These are phyloP conservation scores for Cyberlindnera suaveolens DNA, from an alignment of 805 yeast genomes.

Conservation along the genomic window DNA sequence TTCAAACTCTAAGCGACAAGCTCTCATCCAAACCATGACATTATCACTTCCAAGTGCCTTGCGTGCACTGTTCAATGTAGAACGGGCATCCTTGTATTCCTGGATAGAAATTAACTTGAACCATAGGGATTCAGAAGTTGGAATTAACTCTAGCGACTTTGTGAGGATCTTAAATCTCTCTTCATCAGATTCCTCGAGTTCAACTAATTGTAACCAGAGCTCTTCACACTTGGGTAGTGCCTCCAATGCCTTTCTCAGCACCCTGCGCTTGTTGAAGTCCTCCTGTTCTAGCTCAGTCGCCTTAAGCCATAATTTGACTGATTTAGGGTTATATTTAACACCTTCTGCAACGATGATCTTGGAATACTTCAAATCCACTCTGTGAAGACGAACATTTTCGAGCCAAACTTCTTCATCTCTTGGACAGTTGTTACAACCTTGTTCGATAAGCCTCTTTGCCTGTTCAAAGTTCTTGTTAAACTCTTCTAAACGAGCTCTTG, in stretches of 20 bases:
- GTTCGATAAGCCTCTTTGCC: slow-evolving; percentile 59
- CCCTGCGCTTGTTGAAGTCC: slow-evolving; percentile 40
- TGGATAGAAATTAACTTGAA: slow-evolving; percentile 42
- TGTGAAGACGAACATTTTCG: slow-evolving; percentile 63
- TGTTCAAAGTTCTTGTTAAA: slow-evolving; percentile 44
- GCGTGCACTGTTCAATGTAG: slow-evolving; percentile 54
- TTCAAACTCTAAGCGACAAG: slow-evolving; percentile 62
- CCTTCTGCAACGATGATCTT: slow-evolving; percentile 62
- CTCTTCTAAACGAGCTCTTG: slow-evolving; percentile 75
- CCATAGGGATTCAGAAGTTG: slow-evolving; percentile 64
- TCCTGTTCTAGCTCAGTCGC: slow-evolving; percentile 67
- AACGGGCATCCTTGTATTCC: slow-evolving; percentile 42
- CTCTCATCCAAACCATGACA: slow-evolving; percentile 60
- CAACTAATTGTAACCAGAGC: slow-evolving; percentile 67
- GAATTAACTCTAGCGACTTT: slow-evolving; percentile 66
- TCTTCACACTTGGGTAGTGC: slow-evolving; percentile 46
- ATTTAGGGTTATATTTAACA: slow-evolving; percentile 45
- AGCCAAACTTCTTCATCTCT: slow-evolving; percentile 74
- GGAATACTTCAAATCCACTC: slow-evolving; percentile 36
- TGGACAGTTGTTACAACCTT: slow-evolving; percentile 71
- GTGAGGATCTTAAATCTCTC: slow-evolving; percentile 48
- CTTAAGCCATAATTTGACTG: slow-evolving; percentile 65
- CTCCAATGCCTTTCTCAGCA: slow-evolving; percentile 69
- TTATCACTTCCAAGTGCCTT: slow-evolving; percentile 39
- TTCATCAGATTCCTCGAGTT: slow-evolving; percentile 45